Conservation (phyloP, 2,329 filamentous ascomycete species). For the Aspergillus aculeatus region DNA sequence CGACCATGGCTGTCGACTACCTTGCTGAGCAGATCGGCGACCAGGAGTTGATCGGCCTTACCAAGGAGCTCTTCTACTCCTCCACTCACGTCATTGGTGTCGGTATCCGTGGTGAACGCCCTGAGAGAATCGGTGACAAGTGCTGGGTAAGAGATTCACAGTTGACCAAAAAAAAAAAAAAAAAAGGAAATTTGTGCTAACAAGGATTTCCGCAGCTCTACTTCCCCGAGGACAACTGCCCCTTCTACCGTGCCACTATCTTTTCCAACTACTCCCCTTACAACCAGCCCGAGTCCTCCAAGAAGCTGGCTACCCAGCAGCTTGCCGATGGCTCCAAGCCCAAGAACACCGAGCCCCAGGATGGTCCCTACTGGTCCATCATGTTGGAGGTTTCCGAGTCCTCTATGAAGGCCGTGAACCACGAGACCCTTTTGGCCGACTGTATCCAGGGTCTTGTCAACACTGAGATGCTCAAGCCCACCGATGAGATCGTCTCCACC, state of each 20-base stretch:
- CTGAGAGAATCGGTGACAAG: conserved; percentile 97
- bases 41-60: conserved; percentile 75
- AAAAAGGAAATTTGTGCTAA: not conserved
- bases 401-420: conserved; percentile 87
- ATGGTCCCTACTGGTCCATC: conserved; percentile 98
- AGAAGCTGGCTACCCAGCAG: conserved; percentile 82
- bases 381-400: conserved; percentile 99
- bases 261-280: conserved; percentile 99
- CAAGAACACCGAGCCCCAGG: conserved; percentile 67
- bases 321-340: conserved; percentile 83
- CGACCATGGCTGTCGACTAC: conserved; percentile 92
- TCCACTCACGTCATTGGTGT: conserved; percentile 97
- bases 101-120: conserved; percentile 84
- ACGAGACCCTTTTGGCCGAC: conserved; percentile 79
- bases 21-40: conserved; percentile 86
- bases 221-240: conserved; percentile 98
- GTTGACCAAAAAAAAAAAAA: not conserved
- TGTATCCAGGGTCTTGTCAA: conserved; percentile 96
- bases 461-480: conserved; percentile 89
- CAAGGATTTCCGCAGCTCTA: conserved; percentile 63
- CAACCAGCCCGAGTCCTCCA: conserved; percentile 84
- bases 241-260: conserved; percentile 98
- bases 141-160: conserved; percentile 75
- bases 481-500: conserved; percentile 94
- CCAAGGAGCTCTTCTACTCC: conserved; percentile 93